Evolutionary conservation across 495 filamentous ascomycete genomes (phyloP).

Genomic region (Penicillium cinerascens): DNA sequence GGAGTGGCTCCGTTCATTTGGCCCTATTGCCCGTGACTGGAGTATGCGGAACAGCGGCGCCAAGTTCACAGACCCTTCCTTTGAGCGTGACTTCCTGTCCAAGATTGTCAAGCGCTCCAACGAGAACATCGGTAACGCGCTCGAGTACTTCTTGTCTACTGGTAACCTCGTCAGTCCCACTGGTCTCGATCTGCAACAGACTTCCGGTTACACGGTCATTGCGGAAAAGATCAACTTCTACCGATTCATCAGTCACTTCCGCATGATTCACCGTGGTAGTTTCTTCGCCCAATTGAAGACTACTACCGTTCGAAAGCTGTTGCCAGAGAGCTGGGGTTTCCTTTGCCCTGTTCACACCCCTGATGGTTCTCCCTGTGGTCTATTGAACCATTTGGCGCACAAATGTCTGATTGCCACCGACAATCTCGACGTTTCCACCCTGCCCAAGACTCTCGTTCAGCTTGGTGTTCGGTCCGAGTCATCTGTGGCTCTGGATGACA

Average conservation of each 20-base stretch:
- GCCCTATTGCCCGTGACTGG: constrained; percentile 66
- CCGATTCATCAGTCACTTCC: constrained; percentile 97
- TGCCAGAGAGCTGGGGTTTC: constrained; percentile 98
- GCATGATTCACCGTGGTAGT: constrained; percentile 97
- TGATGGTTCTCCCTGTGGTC: constrained; percentile 89
- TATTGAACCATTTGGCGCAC: constrained; percentile 93
- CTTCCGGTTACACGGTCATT: constrained; percentile 91
- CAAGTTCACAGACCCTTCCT: constrained; percentile 66
- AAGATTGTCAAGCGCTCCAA: constrained; percentile 76
- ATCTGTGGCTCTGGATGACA: constrained; percentile 71
- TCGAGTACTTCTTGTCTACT: constrained; percentile 96
- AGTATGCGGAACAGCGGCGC: constrained; percentile 57
- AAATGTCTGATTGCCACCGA: constrained; percentile 86
- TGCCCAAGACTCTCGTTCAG: constrained; percentile 68
- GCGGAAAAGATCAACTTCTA: constrained; percentile 99
- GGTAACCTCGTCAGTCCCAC: constrained; percentile 89
- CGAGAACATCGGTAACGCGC: constrained; percentile 77
- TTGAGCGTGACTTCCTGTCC: constrained; percentile 70
- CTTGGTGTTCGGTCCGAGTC: constrained; percentile 72
- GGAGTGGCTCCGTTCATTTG: constrained; percentile 68
- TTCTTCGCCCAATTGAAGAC: constrained; percentile 98
- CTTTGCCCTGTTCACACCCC: constrained; percentile 96
- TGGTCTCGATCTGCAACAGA: constrained; percentile 90
- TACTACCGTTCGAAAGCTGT: constrained; percentile 88
- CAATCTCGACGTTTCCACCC: constrained; percentile 61